Conservation (phyloP, 2,329 filamentous ascomycete genomes). For the Colletotrichum sp. region DNA sequence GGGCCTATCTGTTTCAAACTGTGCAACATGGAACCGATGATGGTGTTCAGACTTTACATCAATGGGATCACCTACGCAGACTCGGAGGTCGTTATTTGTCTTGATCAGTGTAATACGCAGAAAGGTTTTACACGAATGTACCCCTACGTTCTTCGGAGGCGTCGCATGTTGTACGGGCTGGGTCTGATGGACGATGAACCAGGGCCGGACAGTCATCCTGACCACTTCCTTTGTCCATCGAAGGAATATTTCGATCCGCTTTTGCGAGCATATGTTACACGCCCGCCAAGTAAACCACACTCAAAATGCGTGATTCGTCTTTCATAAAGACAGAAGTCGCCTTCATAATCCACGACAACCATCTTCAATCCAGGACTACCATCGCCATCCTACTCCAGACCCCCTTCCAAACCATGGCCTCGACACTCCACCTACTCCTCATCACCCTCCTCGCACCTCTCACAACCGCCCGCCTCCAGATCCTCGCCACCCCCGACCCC, state of each 20-base stretch:
- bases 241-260: neutral
- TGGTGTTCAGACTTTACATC: fast-evolving
- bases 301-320: neutral
- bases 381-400: too few relatives aligned
- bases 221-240: neutral
- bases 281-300: fast-evolving
- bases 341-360: neutral
- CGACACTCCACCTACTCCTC: neutral
- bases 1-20: fast-evolving
- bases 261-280: neutral
- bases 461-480: neutral
- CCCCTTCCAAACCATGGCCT: too few relatives aligned
- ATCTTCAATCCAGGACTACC: neutral
- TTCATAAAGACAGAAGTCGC: neutral
- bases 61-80: fast-evolving
- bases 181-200: neutral
- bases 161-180: neutral
- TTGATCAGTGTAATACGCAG: fast-evolving
- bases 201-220: neutral
- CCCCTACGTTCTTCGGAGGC: neutral
- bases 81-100: fast-evolving
- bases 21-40: fast-evolving
- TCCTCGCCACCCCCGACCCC: neutral
- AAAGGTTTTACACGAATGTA: neutral
- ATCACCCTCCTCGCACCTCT: neutral